Base-by-base conservation (phyloP, 2,329 filamentous ascomycete species). In the Cladosporium austrohemisphaericum region DNA sequence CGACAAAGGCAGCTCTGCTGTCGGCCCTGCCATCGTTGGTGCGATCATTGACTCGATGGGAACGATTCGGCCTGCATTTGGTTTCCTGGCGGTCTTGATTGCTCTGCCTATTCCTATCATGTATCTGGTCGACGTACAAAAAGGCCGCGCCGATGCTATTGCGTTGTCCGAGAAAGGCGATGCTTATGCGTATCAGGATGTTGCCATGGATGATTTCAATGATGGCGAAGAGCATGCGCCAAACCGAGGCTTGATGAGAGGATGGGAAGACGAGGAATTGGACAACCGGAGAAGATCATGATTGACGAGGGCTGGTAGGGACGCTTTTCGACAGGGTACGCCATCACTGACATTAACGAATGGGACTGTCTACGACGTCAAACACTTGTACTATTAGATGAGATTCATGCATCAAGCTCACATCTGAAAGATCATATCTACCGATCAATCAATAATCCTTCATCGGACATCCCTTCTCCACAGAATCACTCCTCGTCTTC, bases 1-100 rank as follows among this genome's bases (percentile, higher is more conserved):
- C 1, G 92, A 97, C 67, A 97, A 96, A 68, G 90, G 90, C 0
- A 93, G 87, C 16, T 93, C 87, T 62, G 79, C 95, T 2, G 92
- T 96, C 64, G 92, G 92, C 0, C 92, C 92, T 0, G 85, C 88
- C 1, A 88, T 97, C 58, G 91, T 96, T 1, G 92, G 90, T 0
- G 79, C 81, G 23, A 94, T 96, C 53, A 93, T 94, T 7, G 90
- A 95, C 64, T 78, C 60, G 2, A 61, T 66, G 5, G 70, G 70
- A 0, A 69, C 63, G 1, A 71, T 74, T 23, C 49, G 71, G 14
- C 67, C 68, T 1, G 89, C 90, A 0, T 96, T 97, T 67, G 85
- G 85, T 70, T 96, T 96, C 65, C 71, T 97, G 45, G 88, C 87
- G 0, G 75, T 81, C 2, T 68, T 96, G 45, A 88, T 95, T 3